Evolutionary conservation across 768 basidiomycete genomes (phyloP), one percentile per base, ranked within the genome.

Genomic region (Asterophora parasitica): DNA sequence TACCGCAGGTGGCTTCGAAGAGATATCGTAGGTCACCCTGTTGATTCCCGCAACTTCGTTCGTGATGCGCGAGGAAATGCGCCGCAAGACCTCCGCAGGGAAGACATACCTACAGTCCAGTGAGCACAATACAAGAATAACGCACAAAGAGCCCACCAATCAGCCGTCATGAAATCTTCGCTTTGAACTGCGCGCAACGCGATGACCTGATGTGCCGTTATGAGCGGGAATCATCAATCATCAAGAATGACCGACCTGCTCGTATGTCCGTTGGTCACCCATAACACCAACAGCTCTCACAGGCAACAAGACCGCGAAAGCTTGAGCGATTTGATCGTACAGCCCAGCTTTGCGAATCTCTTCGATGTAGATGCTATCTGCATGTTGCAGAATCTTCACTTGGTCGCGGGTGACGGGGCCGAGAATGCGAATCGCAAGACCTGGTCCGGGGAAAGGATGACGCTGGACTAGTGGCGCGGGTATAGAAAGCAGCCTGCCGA

Each of bases 91-190:
- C 35, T 87, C 85, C 12, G 92, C 72, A 20, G 95, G 94, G 78
- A 98, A 99, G n/a, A 89, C 83, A 70, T 89, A 97, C 89, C 89
- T 91, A 58, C n/a, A 38, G 49, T 50, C 30, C 33, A 46, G 42
- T 47, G 45, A 57, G 52, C 7, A 38, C 40, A 51, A 48, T 15
- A 32, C 39, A 49, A 20, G 31, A 42, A 9, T 32, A 16, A 37
- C 13, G 20, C 46, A 46, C 6, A 32, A 12, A 49, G 46, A 36
- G 62, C 79, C 35, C 61, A 92, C 95, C 95, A 98, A 65, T 98
- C 95, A 30, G 96, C 96, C 11, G 96, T 99, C 96, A 99, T 99
- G 63, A 99, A 99, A 66, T 99, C 96, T 63, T 97, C 95, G n/a
- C 93, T 85, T 62, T 90, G 86, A 7, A 98, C 95, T 2, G 96